Evolutionary conservation across 192 early-diverging fungal species (phyloP).

Genomic region (Podila horticola): DNA sequence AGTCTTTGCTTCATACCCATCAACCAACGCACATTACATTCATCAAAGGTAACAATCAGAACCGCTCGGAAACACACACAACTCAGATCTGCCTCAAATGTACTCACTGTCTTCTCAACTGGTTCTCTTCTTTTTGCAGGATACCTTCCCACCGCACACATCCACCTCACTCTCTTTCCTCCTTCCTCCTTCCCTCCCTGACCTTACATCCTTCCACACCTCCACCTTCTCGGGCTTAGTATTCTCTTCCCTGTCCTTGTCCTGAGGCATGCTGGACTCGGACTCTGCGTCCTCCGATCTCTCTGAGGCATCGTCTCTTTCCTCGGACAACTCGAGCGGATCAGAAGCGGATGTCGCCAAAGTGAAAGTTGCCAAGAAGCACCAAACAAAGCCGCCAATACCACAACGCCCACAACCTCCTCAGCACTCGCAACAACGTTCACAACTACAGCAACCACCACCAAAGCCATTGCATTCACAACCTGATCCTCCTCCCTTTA

Average conservation of each 20-base stretch:
- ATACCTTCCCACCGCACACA: neutral
- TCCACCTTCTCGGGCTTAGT: neutral
- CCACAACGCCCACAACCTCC: neutral
- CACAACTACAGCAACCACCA: neutral
- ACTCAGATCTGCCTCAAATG: neutral
- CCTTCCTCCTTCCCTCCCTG: neutral
- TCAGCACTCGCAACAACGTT: neutral
- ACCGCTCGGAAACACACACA: no score
- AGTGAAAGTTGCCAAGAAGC: neutral
- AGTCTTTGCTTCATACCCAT: no score
- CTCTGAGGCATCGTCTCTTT: slow-evolving; percentile 44
- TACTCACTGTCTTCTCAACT: neutral
- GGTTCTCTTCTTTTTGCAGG: neutral
- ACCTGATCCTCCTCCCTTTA: neutral
- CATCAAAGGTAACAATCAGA: no score
- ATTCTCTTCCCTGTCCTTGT: neutral
- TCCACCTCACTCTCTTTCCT: neutral
- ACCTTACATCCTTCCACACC: no score
- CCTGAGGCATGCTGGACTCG: slow-evolving; percentile 30
- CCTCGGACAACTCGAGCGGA: slow-evolving; percentile 42
- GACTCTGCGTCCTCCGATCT: slow-evolving; percentile 50
- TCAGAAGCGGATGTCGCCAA: slow-evolving; percentile 22
- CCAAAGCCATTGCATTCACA: neutral
- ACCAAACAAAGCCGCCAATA: neutral
- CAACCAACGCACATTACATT: no score